Base-by-base conservation (phyloP, 331 rosid species). In the Phaseolus coccineus region DNA sequence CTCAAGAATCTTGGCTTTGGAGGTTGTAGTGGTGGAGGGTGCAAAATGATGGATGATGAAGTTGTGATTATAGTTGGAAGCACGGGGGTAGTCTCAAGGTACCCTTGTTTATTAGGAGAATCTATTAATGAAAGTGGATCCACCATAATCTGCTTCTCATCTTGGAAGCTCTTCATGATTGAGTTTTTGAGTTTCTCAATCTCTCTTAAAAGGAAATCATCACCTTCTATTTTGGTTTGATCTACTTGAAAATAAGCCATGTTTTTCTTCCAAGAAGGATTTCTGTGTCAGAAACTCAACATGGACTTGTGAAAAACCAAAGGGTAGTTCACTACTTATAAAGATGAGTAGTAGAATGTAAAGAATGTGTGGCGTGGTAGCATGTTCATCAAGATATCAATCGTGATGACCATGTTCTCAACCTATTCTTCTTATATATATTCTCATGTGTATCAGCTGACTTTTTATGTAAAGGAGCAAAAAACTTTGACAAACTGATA, bases 131-230 rank as follows among this genome's bases (percentile, higher is more conserved):
- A 93, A 50, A 85, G 47, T n/a, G 96, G 97, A 83, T 93, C 97
- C 16, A 93, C 88, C 68, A 86, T 56, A 67, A 93, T 91, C 64
- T 90, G 94, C 82, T 79, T 93, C 71, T 93, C 95, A 51, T 79
- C 85, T 55, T 87, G 88, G 37, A 65, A 11, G 44, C 55, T 48
- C 67, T 85, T 88, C 24, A 28, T 85, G 35, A 53, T 69, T 77
- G 65, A 69, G 42, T 69, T 31, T 63, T 22, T 79, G 6, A 58
- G 64, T 47, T 70, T 22, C 0, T 52, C 57, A 63, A 74, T 25
- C 59, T 37, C 48, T 28, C 25, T 27, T 4, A 14, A 5, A 25
- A 37, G 42, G 4, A 77, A 80, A 80, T 55, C 47, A 63, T 46
- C 27, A 33, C 4, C 48, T 28, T 76, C 56, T 76, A 57, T n/a